phyloP scores from a whole-genome alignment of 2,329 filamentous ascomycete species.

The Fusarium agapanthi region DNA sequence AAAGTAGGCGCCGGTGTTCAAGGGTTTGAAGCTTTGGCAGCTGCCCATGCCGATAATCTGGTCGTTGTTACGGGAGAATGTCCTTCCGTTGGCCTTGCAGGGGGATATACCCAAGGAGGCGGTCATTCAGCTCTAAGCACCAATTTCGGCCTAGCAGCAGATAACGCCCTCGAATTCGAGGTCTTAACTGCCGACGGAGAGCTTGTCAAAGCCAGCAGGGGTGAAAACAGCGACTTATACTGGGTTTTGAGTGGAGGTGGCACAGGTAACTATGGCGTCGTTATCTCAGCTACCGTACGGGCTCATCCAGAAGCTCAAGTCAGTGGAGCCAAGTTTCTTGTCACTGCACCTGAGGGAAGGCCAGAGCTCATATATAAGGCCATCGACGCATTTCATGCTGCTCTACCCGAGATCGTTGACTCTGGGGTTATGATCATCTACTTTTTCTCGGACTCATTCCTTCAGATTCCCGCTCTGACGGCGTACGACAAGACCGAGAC shows the following conservation, averaged over 20 bases:
- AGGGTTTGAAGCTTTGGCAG: constrained; percentile 56
- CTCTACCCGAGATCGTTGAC: constrained; percentile 52
- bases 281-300: constrained; percentile 63
- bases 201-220: constrained; percentile 56
- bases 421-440: constrained; percentile 57
- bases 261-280: constrained; percentile 65
- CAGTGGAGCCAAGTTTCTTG: constrained; percentile 43
- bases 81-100: constrained; percentile 62
- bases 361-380: constrained; percentile 21
- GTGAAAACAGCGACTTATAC: constrained; percentile 64
- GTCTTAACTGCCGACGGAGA: constrained; percentile 62
- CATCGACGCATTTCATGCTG: constrained; percentile 37
- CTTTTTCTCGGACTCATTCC: constrained; percentile 32
- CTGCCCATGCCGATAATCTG: constrained; percentile 55
- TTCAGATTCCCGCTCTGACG: constrained; percentile 48
- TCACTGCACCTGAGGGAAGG: constrained; percentile 5
- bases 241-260: constrained; percentile 71
- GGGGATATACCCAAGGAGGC: constrained; percentile 70
- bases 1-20: constrained; percentile 64
- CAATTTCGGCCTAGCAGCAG: constrained; percentile 65
- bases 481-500: constrained; percentile 53
- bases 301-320: constrained; percentile 53
- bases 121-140: constrained; percentile 60
- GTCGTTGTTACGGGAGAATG: constrained; percentile 65
- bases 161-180: constrained; percentile 65